Conservation (phyloP, 2,329 filamentous ascomycete species). For the Teratosphaeria pseudoeucalypti region DNA sequence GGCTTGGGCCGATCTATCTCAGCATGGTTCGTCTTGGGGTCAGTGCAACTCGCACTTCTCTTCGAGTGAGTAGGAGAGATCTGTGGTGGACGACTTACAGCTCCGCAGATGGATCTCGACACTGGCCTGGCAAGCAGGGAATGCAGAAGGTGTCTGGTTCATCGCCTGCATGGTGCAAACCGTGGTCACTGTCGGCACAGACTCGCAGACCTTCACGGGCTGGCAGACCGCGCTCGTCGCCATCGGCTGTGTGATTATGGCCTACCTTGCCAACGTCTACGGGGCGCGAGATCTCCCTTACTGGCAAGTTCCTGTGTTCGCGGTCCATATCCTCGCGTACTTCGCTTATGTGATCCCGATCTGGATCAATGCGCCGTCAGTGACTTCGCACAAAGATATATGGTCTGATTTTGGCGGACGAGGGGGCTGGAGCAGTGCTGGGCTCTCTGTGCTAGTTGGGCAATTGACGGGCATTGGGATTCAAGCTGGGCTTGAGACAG, state of each 20-base stretch:
- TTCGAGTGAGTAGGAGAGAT: not conserved
- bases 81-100: not conserved
- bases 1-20: conserved; percentile 5
- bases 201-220: not conserved
- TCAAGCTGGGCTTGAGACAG: conserved; percentile 25
- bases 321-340: conserved; percentile 2
- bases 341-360: conserved; percentile 5
- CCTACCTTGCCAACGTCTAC: not conserved
- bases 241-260: not conserved
- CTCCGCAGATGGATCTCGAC: not conserved
- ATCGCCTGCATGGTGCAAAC: not conserved
- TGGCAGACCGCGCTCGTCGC: not conserved
- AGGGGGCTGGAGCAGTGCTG: not conserved
- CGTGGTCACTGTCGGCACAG: not conserved
- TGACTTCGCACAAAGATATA: conserved; percentile 1
- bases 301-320: conserved; percentile 4
- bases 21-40: not conserved
- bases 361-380: conserved; percentile 2
- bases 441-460: conserved; percentile 29
- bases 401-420: not conserved
- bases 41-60: not conserved
- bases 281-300: conserved; percentile 2
- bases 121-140: not conserved
- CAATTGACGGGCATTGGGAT: conserved; percentile 26
- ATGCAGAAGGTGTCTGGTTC: not conserved